Evolutionary conservation across 345 rosid species (phyloP), one percentile per base, ranked within the genome.

Genomic region (Garcia nutans): DNA sequence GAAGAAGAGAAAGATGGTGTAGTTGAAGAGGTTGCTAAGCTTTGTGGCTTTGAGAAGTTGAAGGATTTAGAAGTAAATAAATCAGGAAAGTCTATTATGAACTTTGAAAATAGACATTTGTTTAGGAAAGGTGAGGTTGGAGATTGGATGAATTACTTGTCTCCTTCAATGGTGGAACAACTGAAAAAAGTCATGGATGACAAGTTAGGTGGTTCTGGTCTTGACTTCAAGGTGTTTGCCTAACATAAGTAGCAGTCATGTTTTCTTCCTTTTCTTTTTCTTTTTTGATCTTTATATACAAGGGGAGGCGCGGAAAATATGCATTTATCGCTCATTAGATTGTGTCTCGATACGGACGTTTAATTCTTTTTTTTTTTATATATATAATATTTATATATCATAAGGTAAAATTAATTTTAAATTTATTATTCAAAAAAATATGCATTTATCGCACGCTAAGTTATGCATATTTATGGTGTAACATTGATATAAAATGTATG

Each of bases 141-240:
- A 2, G 80, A 65, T 47, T 77, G 75, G 66, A 24, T 28, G n/a
- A 71, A 71, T 16, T 45, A 77, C 65, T 23, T 77, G 8, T 64
- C 66, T 15, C 76, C 80, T 26, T 55, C 76, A 9, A 77, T 77
- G 80, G 75, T 58, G 0, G 65, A 65, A 15, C 19, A 67, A 6
- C 11, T 68, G 56, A 26, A 78, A 37, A 41, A 72, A 8, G 17
- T 87, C 49, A 80, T 81, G 84, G 82, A 88, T 23, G 86, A 86
- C 31, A 87, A 81, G 78, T 64, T 87, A 3, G 82, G 78, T 70
- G 90, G 82, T 10, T 83, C 86, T 70, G 90, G 88, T 76, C 83
- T 90, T 58, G 37, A 76, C 56, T 90, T 88, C 81, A 85, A 79
- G 83, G 17, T 72, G 20, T 10, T 16, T 45, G 20, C 58, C 50